Base-by-base conservation (phyloP, 2,329 filamentous ascomycete species). In the Microdochium bolleyi region DNA sequence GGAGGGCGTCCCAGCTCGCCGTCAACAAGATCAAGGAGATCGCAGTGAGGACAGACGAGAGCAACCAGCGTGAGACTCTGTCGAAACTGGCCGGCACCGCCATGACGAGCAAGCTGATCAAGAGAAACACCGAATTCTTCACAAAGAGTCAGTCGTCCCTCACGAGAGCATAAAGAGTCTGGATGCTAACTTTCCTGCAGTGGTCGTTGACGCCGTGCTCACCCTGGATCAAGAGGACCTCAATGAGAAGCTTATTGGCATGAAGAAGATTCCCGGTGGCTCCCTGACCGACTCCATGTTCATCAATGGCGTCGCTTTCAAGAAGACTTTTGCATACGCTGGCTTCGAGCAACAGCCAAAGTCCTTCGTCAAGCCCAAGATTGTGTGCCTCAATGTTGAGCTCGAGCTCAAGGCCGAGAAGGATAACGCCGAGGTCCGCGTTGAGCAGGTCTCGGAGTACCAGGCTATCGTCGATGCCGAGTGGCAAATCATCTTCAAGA, bases 21-120 rank as follows among this genome's bases (percentile, higher is more conserved):
- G 90, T 97, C 70, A 97, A 97, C 80, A 97, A 96, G 80, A 87
- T 99, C 70, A 95, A 95, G 81, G 94, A 99, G 75, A 96, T 99
- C 70, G 88, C 92, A 49, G 83, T 97, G 60, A 85, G 85, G 73
- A 92, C 90, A 52, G 82, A 84, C 61, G 90, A 95, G 69, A 82
- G 79, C 55, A 92, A 88, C 73, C 88, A 87, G 73, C 84, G 89
- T 62, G 92, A 96, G 62, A 97, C 92, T 44, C 80, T 99, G 56
- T 74, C 78, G 69, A 95, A 96, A 74, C 78, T 99, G 62, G 94
- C 94, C 27, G 90, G 83, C 34, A 99, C 94, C 25, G 94, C 94
- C 62, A 99, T 99, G 94, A 97, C 92, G 71, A 96, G 92, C 82
- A 99, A 99, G 79, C 79, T 99, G 62, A 97, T 99, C 69, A 95